These are phyloP conservation scores for Mercurialis annua DNA, from an alignment of 345 rosid genomes.

Conservation along the genomic window DNA sequence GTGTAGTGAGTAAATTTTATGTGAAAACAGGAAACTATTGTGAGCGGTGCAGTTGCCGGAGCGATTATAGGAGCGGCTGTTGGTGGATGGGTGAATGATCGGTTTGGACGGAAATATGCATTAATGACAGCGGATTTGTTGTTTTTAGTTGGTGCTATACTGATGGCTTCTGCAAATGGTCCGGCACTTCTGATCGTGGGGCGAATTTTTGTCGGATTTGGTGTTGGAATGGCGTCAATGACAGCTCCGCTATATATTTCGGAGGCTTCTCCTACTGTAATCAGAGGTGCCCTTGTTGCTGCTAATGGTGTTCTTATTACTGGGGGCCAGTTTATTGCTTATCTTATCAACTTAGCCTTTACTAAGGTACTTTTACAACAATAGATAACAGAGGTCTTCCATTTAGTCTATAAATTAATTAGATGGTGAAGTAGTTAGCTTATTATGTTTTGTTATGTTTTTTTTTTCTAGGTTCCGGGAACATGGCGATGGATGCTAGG, in stretches of 20 bases:
- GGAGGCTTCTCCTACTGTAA: slow-evolving; percentile 83
- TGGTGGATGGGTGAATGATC: slow-evolving; percentile 84
- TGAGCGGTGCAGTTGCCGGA: slow-evolving; percentile 90
- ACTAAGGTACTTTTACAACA: slow-evolving; percentile 41
- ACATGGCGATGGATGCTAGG: slow-evolving; percentile 99
- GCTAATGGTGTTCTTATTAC: slow-evolving; percentile 80
- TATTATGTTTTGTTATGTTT: too few relatives aligned
- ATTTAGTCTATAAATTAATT: background rate
- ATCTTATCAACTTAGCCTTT: slow-evolving; percentile 82
- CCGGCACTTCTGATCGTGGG: slow-evolving; percentile 62
- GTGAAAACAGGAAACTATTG: slow-evolving; percentile 89
- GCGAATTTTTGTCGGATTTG: slow-evolving; percentile 75
- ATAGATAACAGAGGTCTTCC: background rate
- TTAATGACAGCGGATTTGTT: slow-evolving; percentile 67
- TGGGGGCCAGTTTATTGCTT: slow-evolving; percentile 83
- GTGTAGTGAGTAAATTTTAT: too few relatives aligned
- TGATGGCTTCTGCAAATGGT: slow-evolving; percentile 71
- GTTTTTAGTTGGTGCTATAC: slow-evolving; percentile 63
- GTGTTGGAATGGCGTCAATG: slow-evolving; percentile 96
- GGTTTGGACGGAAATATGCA: slow-evolving; percentile 55
- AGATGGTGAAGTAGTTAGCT: background rate
- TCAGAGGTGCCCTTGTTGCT: slow-evolving; percentile 87
- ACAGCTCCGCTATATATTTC: slow-evolving; percentile 88
- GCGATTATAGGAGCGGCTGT: slow-evolving; percentile 80
- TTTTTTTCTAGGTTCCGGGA: slow-evolving; percentile 47